Percentiles rank a stretch among this genome's conserved stretches.
Evolutionary conservation across 2,329 filamentous ascomycete species (phyloP).

Genomic region (Paraconiothyrium brasiliense): DNA sequence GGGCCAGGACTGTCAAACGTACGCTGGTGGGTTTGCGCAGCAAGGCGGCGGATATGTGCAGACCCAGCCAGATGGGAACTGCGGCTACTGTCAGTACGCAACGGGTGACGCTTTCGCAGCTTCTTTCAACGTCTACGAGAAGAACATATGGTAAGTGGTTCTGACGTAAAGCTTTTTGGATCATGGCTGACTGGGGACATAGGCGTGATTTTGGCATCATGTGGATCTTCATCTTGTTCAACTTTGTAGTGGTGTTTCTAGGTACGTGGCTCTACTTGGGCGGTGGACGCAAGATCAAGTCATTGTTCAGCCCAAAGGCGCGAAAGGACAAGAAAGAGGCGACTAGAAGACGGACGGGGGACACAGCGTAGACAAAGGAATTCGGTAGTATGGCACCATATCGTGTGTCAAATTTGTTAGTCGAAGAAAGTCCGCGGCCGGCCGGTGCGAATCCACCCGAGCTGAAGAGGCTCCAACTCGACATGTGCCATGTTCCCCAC

Average conservation of each 20-base stretch:
- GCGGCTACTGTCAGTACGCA: constrained; percentile 71
- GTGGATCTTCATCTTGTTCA: constrained; percentile 69
- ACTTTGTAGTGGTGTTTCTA: constrained; percentile 64
- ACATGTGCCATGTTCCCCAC: constrained; percentile 1
- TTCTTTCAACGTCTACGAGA: constrained; percentile 68
- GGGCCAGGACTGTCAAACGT: constrained; percentile 68
- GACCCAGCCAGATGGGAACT: constrained; percentile 64
- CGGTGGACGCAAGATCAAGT: constrained; percentile 50
- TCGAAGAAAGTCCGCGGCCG: constrained; percentile 12
- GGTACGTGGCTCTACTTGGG: constrained; percentile 65
- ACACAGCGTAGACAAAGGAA: constrained; percentile 22
- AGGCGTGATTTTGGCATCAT: constrained; percentile 73
- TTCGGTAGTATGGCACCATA: not conserved
- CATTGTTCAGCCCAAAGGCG: constrained; percentile 42
- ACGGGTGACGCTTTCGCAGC: constrained; percentile 67
- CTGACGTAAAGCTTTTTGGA: not conserved
- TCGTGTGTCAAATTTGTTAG: constrained; percentile 1
- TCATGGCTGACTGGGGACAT: not conserved
- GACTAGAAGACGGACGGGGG: constrained; percentile 36
- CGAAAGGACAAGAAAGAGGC: constrained; percentile 46
- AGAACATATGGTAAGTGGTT: constrained; percentile 58
- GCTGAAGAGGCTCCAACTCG: not conserved
- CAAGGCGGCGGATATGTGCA: constrained; percentile 69
- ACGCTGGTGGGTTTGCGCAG: constrained; percentile 63
- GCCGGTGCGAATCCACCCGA: constrained; percentile 14